These are phyloP conservation scores for Zopfochytrium polystomum DNA, from an alignment of 371 early-diverging fungal genomes.

Conservation along the genomic window DNA sequence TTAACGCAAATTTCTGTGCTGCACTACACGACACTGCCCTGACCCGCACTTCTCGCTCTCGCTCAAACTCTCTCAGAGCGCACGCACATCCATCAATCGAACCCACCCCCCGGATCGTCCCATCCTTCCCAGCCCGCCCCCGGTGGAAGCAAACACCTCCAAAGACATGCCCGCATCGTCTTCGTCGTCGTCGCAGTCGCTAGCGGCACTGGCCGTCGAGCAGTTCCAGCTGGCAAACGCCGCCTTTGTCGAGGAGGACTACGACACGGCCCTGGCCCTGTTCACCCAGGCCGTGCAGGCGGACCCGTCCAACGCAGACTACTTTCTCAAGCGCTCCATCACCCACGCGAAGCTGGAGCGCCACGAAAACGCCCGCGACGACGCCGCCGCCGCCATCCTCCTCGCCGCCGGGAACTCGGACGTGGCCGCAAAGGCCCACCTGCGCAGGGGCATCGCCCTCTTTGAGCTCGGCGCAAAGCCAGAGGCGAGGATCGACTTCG, in stretches of 20 bases:
- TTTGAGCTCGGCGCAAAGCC: slow-evolving; percentile 50
- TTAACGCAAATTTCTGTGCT: too few species aligned
- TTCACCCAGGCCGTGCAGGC: slow-evolving; percentile 54
- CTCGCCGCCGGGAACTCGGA: slow-evolving; percentile 55
- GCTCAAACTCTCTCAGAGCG: too few species aligned
- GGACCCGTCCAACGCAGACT: slow-evolving; percentile 53
- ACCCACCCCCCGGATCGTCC: too few species aligned
- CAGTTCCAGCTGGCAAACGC: slow-evolving; percentile 48
- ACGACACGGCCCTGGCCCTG: slow-evolving; percentile 50
- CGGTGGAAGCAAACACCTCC: too few species aligned
- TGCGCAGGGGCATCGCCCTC: slow-evolving; percentile 60
- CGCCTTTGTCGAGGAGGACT: slow-evolving; percentile 62
- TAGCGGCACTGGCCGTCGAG: too few species aligned
- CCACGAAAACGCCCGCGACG: slow-evolving; percentile 55
- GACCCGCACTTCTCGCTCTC: too few species aligned
- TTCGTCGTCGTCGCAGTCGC: too few species aligned
- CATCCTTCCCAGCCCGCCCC: too few species aligned
- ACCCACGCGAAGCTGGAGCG: slow-evolving; percentile 62
- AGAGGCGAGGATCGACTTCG: slow-evolving; percentile 55
- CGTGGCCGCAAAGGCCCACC: slow-evolving; percentile 62
- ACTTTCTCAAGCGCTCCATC: slow-evolving; percentile 47
- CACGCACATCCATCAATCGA: too few species aligned
- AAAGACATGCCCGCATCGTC: too few species aligned
- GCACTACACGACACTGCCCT: too few species aligned
- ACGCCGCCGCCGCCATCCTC: slow-evolving; percentile 59